Evolutionary conservation across 768 basidiomycete genomes (phyloP), one percentile per base, ranked within the genome.

Genomic region (Pilatotrama ljubarskyi): DNA sequence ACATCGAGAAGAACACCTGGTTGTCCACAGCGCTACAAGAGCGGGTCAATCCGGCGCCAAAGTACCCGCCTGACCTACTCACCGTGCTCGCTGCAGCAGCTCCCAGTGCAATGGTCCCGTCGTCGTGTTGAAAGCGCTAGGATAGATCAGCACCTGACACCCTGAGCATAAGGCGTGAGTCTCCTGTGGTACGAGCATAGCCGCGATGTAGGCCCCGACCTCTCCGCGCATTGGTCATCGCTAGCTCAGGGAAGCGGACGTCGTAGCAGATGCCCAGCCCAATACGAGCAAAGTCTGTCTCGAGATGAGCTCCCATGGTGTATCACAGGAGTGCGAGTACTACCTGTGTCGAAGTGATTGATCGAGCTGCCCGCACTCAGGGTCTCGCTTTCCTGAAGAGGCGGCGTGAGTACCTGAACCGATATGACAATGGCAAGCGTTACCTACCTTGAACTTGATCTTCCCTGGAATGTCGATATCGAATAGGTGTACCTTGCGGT

Each of bases 71-170:
- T 8, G 17, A 37, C 18, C 43, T 51, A 72, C 79, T n/a, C 69
- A 90, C 93, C 94, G 79, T 56, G 88, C 87, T 50, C 91, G 82
- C 69, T 92, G 91, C 20, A 99, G 80, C 3, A 99, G 78, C 66
- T 95, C 91, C 97, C 97, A 99, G 72, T 98, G 94, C 47, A 97
- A 76, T 1, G 95, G 95, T 0, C 97, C 97, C 0, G 97, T 98
- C 3, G 95, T 97, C 68, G 85, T 76, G 71, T 98, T 99, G 82
- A 99, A 98, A 14, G 97, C 97, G 11, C 87, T 85, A 0, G 97
- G 97, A 73, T 98, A 98, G 52, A 98, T 82, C 65, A 97, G 82
- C 8, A 91, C 81, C 55, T 95, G 87, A 64, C 91, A 93, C 1
- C 95, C 93, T 93, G 67, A 20, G 1, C 2, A 17, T 4, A 13